Evolutionary conservation across 352 stramenopile species (phyloP).

Genomic region (Globisporangium sylvaticum): DNA sequence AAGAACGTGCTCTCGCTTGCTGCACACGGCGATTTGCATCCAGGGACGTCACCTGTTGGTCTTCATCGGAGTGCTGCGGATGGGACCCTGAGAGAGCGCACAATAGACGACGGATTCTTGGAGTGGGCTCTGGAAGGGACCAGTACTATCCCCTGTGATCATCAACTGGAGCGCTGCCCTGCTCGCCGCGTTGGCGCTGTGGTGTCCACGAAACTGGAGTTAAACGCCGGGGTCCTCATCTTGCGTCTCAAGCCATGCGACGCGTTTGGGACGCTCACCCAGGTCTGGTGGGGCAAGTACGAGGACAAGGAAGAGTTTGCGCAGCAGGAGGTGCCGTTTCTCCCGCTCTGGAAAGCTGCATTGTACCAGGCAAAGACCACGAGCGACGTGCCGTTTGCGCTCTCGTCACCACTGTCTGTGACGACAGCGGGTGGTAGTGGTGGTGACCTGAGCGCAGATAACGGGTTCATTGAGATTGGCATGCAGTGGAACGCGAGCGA

Average conservation of each 20-base stretch:
- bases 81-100: conserved; percentile 24
- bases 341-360: conserved; percentile 56
- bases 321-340: conserved; percentile 32
- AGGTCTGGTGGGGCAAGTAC: conserved; percentile 60
- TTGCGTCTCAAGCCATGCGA: conserved; percentile 47
- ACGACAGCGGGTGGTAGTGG: neutral
- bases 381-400: conserved; percentile 22
- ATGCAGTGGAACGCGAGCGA: conserved; percentile 65
- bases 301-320: conserved; percentile 21
- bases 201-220: conserved; percentile 32
- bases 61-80: conserved; percentile 17
- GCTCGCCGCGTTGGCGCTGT: conserved; percentile 51
- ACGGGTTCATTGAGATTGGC: conserved; percentile 37
- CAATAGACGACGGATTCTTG: conserved; percentile 32
- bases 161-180: conserved; percentile 24
- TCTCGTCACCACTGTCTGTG: conserved; percentile 19
- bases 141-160: conserved; percentile 39
- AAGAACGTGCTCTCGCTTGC: conserved; percentile 40
- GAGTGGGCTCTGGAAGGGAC: conserved; percentile 56
- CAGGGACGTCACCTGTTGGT: conserved; percentile 31
- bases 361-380: conserved; percentile 54
- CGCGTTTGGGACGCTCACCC: conserved; percentile 51
- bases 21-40: conserved; percentile 52
- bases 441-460: neutral
- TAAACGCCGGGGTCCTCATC: conserved; percentile 49